A percentile compares a stretch with the other conserved stretches of the same genome.
These are phyloP conservation scores for Puccinia horiana DNA, from an alignment of 1,284 basidiomycete species.

Conservation along the genomic window DNA sequence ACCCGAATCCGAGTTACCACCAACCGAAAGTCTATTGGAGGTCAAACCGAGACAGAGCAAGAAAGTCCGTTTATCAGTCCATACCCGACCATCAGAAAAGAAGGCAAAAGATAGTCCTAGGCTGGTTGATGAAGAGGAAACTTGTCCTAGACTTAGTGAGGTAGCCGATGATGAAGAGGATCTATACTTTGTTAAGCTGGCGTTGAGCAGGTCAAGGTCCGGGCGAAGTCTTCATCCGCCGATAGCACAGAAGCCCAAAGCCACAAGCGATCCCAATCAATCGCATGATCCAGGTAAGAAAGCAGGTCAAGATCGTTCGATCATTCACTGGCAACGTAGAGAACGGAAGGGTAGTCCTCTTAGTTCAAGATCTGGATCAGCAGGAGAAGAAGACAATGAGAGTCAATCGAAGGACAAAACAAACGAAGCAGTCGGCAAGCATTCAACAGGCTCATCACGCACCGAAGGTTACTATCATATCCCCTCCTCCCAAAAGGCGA, in stretches of 20 bases:
- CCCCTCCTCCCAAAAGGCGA: constrained; percentile 84
- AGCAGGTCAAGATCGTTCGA: constrained; percentile 1
- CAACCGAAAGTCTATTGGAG: neutral
- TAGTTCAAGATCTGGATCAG: constrained; percentile 3
- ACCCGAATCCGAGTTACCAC: neutral
- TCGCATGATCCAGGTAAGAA: constrained; percentile 51
- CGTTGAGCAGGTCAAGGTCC: constrained; percentile 60
- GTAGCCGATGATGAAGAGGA: constrained; percentile 89
- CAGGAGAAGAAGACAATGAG: constrained; percentile 52
- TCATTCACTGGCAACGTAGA: constrained; percentile 4
- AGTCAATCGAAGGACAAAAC: constrained; percentile 39
- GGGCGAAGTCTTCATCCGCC: constrained; percentile 54
- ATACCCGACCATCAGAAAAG: neutral
- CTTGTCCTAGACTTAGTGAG: constrained; percentile 54
- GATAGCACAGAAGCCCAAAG: constrained; percentile 51
- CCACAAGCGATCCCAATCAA: constrained; percentile 10
- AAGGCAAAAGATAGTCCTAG: neutral
- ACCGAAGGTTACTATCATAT: constrained; percentile 96
- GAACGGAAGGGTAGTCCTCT: neutral
- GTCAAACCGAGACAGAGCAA: neutral
- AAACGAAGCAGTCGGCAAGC: constrained; percentile 60
- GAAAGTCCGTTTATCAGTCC: constrained; percentile 3
- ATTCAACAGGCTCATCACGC: constrained; percentile 77
- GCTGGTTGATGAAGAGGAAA: constrained; percentile 50
- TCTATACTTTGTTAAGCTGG: constrained; percentile 77